These are phyloP conservation scores for Aspergillus felis DNA, from an alignment of 2,329 filamentous ascomycete genomes.

Conservation along the genomic window DNA sequence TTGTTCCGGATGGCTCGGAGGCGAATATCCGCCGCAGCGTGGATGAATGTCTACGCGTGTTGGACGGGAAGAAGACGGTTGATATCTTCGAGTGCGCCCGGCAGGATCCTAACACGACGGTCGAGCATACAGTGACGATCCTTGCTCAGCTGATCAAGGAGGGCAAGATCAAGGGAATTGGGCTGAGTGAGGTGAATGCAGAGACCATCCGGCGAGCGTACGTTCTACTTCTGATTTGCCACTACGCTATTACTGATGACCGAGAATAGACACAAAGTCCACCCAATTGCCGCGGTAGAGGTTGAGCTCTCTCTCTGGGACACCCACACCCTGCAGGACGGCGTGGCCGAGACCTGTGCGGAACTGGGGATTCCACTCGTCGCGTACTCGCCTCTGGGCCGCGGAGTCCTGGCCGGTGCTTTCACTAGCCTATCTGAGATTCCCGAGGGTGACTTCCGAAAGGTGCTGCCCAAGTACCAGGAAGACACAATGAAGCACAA, in stretches of 20 bases:
- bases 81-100: conserved; percentile 60
- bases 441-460: conserved; percentile 45
- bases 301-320: conserved; percentile 58
- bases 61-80: conserved; percentile 56
- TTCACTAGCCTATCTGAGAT: conserved; percentile 47
- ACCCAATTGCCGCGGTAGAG: conserved; percentile 57
- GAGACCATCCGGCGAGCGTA: conserved; percentile 42
- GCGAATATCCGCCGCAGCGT: conserved; percentile 55
- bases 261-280: conserved; percentile 41
- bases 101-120: conserved; percentile 49
- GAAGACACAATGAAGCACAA: conserved; percentile 50
- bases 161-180: conserved; percentile 44
- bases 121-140: conserved; percentile 45
- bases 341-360: conserved; percentile 52
- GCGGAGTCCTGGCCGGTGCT: conserved; percentile 53
- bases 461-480: conserved; percentile 46
- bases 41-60: conserved; percentile 52
- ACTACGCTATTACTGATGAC: not conserved
- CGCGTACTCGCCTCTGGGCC: conserved; percentile 57
- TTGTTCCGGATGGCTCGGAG: conserved; percentile 50
- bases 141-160: conserved; percentile 39
- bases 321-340: conserved; percentile 56
- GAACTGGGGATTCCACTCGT: conserved; percentile 56
- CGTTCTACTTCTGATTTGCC: conserved; percentile 11
- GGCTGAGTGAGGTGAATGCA: conserved; percentile 43